Evolutionary conservation across 1,284 basidiomycete species (phyloP), one percentile per base, ranked within the genome.

Genomic region (Pseudozyma sp.): DNA sequence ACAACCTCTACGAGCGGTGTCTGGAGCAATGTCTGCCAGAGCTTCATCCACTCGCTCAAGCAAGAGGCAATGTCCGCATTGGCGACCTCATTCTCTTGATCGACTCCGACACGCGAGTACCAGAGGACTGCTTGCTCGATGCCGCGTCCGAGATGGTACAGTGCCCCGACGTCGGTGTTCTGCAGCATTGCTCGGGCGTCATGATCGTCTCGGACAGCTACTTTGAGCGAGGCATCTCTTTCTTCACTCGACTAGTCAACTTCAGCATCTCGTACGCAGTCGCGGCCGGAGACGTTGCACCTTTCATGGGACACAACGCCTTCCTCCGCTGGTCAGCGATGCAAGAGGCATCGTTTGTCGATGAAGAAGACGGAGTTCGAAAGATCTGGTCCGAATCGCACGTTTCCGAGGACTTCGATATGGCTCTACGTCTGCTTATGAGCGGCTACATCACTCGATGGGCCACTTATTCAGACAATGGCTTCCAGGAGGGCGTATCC

Each of bases 281-380:
- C 4, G 62, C 77, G 13, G 45, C 24, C 43, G 63, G 77, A 14
- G 72, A 72, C 45, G 43, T 76, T 0, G 85, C 92, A 0, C 92
- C 92, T 2, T 94, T 94, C 78, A 92, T 94, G 68, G 93, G 93
- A 0, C 93, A 94, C 84, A 94, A 94, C 67, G 92, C 92, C 2
- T 94, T 93, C 86, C 86, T 94, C 39, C 89, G 92, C 16, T 94
- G 93, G 92, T 88, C 88, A 5, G 92, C 92, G 1, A 85, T 94
- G 7, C 92, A 94, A 81, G 92, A 93, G 62, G 91, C 90, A 2
- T 87, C 90, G 8, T 91, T 91, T 69, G 82, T 90, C 43, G 92
- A 93, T 73, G 83, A 85, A 7, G 89, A 87, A 17, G 90, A 92
- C 77, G 88, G 88, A 1, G 81, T 87, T 59, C 88, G 87, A 79